Conservation (phyloP, 1,139 yeast species). For the Saccharomycopsis phalli region DNA sequence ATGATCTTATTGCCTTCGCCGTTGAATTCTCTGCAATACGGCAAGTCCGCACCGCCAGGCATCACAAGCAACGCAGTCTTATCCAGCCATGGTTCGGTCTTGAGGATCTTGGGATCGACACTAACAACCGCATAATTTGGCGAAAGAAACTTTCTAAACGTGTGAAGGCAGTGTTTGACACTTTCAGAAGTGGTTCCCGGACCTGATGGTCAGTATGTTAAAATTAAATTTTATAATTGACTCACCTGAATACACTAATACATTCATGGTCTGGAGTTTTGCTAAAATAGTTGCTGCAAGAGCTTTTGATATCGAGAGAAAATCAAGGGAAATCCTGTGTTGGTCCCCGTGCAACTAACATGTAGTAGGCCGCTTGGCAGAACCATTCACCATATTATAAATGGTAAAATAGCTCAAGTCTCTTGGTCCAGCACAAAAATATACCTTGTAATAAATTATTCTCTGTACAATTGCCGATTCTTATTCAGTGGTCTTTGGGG, state of each 20-base stretch:
- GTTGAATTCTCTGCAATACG: conserved; percentile 61
- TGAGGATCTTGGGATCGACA: conserved; percentile 52
- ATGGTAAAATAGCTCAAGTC: too few species aligned
- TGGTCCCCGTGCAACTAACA: too few species aligned
- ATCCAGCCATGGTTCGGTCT: conserved; percentile 80
- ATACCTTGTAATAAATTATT: too few species aligned
- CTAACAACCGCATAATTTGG: conserved; percentile 83
- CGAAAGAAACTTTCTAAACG: conserved; percentile 65
- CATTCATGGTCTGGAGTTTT: conserved; percentile 59
- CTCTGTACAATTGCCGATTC: too few species aligned
- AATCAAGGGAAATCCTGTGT: too few species aligned
- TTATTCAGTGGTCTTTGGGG: too few species aligned
- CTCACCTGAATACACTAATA: conserved; percentile 58
- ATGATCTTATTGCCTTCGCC: conserved; percentile 62
- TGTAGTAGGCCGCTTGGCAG: too few species aligned
- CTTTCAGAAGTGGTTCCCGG: conserved; percentile 85
- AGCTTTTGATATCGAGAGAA: too few species aligned
- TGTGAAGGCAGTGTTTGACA: conserved; percentile 73
- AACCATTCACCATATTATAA: too few species aligned
- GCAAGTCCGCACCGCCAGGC: conserved; percentile 97
- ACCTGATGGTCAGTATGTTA: conserved; percentile 29
- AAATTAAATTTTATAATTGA: not conserved
- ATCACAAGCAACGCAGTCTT: conserved; percentile 74
- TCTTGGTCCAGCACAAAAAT: too few species aligned
- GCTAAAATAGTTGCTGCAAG: too few species aligned